Evolutionary conservation across 441 rosid species (phyloP), one percentile per base, ranked within the genome.

Genomic region (Populus tomentosa): DNA sequence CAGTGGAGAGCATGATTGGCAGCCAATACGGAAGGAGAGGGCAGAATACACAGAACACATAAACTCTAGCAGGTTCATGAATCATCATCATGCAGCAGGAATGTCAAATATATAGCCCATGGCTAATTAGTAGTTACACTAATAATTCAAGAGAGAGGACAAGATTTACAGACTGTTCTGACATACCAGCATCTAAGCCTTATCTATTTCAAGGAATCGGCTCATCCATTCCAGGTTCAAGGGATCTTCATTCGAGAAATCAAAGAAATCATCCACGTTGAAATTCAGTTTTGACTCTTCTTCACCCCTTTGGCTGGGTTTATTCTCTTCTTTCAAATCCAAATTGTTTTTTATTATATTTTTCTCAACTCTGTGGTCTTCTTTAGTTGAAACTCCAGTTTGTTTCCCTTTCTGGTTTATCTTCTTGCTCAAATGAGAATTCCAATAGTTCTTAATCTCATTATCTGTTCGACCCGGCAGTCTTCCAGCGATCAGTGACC

Each of bases 401-500:
- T 77, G 85, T 75, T 79, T 87, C 84, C 77, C 84, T 46, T 79
- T 86, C 63, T 83, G 77, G 33, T 80, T 84, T 67, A 89, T 84
- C 81, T 83, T 91, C 88, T 87, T 89, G 91, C 93, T 84, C 90
- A 91, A 88, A 88, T 85, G 90, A 88, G 95, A 89, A 73, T 91
- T 91, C 95, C 95, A 91, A 53, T 91, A 91, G 77, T 91, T 91
- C 84, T 91, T 90, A 35, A 90, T 87, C 85, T 90, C 93, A 28
- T 90, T 89, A 76, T 90, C 94, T 7, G 94, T 89, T 84, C 94
- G 85, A 66, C 92, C 94, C 0, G 95, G 95, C 67, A 91, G 73
- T 73, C 95, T 86, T 62, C 95, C 95, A 10, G 95, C 95, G 50
- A 91, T 91, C 84, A 91, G 79, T 9, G 93, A 91, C 93, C 95